Percentiles rank a stretch among this genome's conserved stretches.
phyloP scores from a whole-genome alignment of 805 yeast genomes.

The Ogataea nonfermentans region DNA sequence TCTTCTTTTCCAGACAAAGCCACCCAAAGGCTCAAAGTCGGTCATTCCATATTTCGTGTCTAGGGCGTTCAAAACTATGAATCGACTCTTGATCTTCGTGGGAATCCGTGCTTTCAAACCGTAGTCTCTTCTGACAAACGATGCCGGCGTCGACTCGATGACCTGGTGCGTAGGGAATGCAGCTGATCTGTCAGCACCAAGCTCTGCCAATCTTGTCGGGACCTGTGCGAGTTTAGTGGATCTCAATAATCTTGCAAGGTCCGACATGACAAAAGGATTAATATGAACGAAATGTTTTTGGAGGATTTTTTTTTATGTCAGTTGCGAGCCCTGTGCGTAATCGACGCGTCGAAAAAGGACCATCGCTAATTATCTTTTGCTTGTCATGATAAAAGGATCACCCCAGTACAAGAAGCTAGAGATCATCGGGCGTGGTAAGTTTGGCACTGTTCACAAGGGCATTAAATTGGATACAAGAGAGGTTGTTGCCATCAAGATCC shows the following conservation, averaged over 20 bases:
- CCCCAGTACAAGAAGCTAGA: constrained; percentile 70
- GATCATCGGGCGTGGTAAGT: constrained; percentile 93
- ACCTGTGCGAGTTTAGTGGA: constrained; percentile 36
- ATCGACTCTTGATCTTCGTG: constrained; percentile 52
- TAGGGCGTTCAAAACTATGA: constrained; percentile 60
- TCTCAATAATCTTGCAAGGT: constrained; percentile 28
- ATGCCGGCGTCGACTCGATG: constrained; percentile 64
- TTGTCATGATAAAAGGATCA: constrained; percentile 6
- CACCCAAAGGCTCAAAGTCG: constrained; percentile 63
- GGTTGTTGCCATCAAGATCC: constrained; percentile 88
- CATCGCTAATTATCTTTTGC: not conserved
- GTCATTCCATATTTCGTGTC: constrained; percentile 69
- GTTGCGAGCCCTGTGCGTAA: constrained; percentile 1
- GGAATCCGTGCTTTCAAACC: constrained; percentile 77
- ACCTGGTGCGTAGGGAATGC: constrained; percentile 68
- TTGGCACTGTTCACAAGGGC: constrained; percentile 95
- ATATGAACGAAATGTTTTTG: constrained; percentile 19
- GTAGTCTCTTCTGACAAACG: constrained; percentile 65
- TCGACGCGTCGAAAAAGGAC: constrained; percentile 11
- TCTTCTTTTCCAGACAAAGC: constrained; percentile 56
- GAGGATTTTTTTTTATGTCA: not conserved
- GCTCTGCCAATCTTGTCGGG: constrained; percentile 29
- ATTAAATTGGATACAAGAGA: constrained; percentile 64
- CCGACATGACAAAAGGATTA: constrained; percentile 25
- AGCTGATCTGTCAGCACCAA: constrained; percentile 26